phyloP scores from a whole-genome alignment of 768 basidiomycete species.

The Xerocomellus intermedius region DNA sequence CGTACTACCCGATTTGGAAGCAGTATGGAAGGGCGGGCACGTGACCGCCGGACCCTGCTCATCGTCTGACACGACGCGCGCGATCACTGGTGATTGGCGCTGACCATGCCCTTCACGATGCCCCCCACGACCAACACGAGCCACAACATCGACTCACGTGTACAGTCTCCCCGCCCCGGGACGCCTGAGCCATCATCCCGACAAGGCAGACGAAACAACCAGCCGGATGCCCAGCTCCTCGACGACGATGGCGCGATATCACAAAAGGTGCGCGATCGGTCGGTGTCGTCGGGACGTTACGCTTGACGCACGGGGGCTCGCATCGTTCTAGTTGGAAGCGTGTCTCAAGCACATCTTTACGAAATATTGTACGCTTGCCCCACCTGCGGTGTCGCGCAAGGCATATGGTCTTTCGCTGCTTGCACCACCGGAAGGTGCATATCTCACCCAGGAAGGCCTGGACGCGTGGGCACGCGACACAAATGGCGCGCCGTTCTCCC shows the following conservation, averaged over 20 bases:
- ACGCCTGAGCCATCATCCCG: slow-evolving; percentile 62
- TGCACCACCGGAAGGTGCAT: slow-evolving; percentile 51
- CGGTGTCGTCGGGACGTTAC: neutral
- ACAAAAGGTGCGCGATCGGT: slow-evolving; percentile 45
- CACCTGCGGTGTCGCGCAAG: slow-evolving; percentile 18
- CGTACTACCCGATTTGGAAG: slow-evolving; percentile 15
- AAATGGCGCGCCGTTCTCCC: slow-evolving; percentile 76
- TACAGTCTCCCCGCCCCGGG: slow-evolving; percentile 52
- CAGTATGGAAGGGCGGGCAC: slow-evolving; percentile 1
- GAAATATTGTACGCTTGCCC: slow-evolving; percentile 63
- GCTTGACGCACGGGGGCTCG: neutral
- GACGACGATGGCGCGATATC: slow-evolving; percentile 72
- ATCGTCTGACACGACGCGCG: slow-evolving; percentile 25
- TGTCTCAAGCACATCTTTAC: slow-evolving; percentile 77
- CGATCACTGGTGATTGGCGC: slow-evolving; percentile 21
- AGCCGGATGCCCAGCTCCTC: slow-evolving; percentile 53
- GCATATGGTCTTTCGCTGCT: slow-evolving; percentile 35
- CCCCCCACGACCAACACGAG: slow-evolving; percentile 1
- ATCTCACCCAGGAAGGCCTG: slow-evolving; percentile 56
- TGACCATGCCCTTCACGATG: slow-evolving; percentile 16
- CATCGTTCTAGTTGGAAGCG: slow-evolving; percentile 52
- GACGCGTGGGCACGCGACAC: slow-evolving; percentile 79
- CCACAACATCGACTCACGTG: slow-evolving; percentile 18
- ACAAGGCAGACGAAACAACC: slow-evolving; percentile 55
- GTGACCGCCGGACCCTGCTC: slow-evolving; percentile 23